Base-by-base conservation (phyloP, 257 asterid genomes). In the Solanum rostratum region DNA sequence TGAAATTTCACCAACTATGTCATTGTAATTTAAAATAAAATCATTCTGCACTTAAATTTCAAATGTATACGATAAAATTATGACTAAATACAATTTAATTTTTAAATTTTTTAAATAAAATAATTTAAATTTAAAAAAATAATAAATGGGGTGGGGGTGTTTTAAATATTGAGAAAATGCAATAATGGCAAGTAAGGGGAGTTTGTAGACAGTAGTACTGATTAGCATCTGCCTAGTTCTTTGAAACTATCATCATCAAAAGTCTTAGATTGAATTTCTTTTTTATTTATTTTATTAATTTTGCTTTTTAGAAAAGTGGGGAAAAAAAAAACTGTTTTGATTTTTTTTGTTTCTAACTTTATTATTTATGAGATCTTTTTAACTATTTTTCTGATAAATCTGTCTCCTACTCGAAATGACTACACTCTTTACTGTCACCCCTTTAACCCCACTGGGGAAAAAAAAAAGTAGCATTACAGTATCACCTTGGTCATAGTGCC, bases 351-450 rank as follows among this genome's bases (percentile, higher is more conserved):
- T 73, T 22, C 27, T 2, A 70, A 39, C 54, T 71, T 71, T 39
- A 19, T 71, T 71, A 16, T 69, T 37, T 37, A 10, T 68, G 27
- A 33, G 0, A 87, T 84, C 45, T 78, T 79, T 57, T 69, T 41
- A 66, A 83, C 90, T 86, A 81, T 81, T 88, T 89, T 90, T 91
- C 90, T 90, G 93, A 92, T 87, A 88, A 81, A 41, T 7, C 79
- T 71, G 63, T 59, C 39, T 29, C 83, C 57, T 74, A 85, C 79
- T 74, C 37, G 93, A 91, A 76, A 92, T 92, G 96, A 92, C 95
- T 90, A 89, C 83, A 88, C 94, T 88, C 10, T 49, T 49, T 76
- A 66, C 83, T 85, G 52, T 59, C 80, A 87, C 83, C 80, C 85
- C 87, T 57, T 54, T 45, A 55, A 81, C 59, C 59, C 43, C 70